Base-by-base conservation (phyloP, 1,284 basidiomycete genomes). In the Moesziomyces globuligerus region DNA sequence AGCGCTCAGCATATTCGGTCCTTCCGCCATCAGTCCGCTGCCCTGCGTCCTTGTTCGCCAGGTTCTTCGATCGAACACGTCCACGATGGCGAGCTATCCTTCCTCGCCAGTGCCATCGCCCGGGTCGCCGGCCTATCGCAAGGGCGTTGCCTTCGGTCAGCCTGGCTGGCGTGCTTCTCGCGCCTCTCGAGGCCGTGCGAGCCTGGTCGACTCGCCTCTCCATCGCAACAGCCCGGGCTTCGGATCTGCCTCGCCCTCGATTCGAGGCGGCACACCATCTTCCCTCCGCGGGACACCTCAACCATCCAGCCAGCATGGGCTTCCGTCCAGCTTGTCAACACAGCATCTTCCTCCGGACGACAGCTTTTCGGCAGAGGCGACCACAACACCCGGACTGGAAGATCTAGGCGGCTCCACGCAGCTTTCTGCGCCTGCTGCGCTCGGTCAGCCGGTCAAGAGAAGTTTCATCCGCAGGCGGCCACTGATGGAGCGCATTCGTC, bases 91-190 rank as follows among this genome's bases (percentile, higher is more conserved):
- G 1, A 70, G 60, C 60, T 60, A 49, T 34, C 28, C 60, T 18
- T 21, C 54, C 8, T 64, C 67, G 3, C 60, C 56, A 11, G 54
- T 48, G 11, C 55, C 49, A 17, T 64, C 67, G 13, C 60, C 60
- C 0, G 67, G 67, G 3, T 64, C 60, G 29, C 60, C 67, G 11
- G 67, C 67, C 7, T 70, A 70, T 21, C 67, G 67, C 51, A 70
- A 70, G 26, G 67, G 67, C 32, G 67, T 70, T 8, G 67, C 67
- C 20, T 70, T 70, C 53, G 67, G 67, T 32, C 59, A 70, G 46
- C 67, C 67, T n/a, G 67, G 67, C 15, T 70, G 67, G 67, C 53
- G 60, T 9, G 67, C 67, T 18, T 64, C 67, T 42, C 59, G 67
- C 17, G 60, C 56, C 23, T 64, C 67, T 40, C 48, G 58, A 23